Evolutionary conservation across 345 rosid genomes (phyloP), one percentile per base, ranked within the genome.

Genomic region (Sapria himalayana): DNA sequence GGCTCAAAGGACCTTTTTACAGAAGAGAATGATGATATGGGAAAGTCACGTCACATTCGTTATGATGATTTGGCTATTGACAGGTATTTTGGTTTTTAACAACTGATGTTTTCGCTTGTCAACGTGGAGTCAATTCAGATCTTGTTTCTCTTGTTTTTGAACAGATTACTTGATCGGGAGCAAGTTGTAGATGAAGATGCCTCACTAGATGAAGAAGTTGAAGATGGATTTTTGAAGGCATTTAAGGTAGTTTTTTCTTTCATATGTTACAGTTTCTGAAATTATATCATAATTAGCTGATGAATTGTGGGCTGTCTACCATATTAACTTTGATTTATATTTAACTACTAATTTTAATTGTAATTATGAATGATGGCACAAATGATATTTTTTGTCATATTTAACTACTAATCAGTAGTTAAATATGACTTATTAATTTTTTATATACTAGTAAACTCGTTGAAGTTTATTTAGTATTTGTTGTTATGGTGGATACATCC

Each of bases 1-100:
- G 99, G 99, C 47, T 91, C 99, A 36, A 84, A 77, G 67, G 99
- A 91, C 58, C 71, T 91, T 41, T 91, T 91, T 72, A 82, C 81
- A 34, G 92, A 82, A 47, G 96, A 91, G 65, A 86, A 75, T 42
- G 96, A 91, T 41, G 96, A 84, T 66, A 81, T 78, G 24, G 78
- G 86, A 45, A 91, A 84, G 65, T 84, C 89, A 17, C 86, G 99
- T 19, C 92, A 84, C 70, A 91, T 91, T 52, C 99, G 80, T 62
- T 91, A 91, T 31, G 99, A 91, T 50, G 94, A 65, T 53, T 65
- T 82, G 42, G 96, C 99, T 42, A 80, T 91, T 45, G 92, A 91
- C 65, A 69, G 81, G 99, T 78, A 64, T 53, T 43, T 11, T 43
- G 31, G 37, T 54, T 52, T 42, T 25, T 49, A 33, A 11, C 45